Evolutionary conservation across 257 asterid species (phyloP).

Genomic region (Penstemon davidsonii): DNA sequence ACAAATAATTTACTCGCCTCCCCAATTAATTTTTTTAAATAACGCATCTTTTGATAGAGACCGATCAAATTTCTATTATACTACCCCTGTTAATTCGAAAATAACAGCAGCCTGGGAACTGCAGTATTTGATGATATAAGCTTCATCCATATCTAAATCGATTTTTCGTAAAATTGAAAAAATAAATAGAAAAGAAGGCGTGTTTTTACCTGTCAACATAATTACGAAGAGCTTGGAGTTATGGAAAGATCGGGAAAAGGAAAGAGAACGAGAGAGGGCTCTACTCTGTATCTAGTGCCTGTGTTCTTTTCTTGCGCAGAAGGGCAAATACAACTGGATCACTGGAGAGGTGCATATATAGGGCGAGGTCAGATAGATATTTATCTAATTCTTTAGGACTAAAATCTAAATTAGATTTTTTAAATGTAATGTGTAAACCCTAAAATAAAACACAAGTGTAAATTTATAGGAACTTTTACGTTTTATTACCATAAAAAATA

Average conservation of each 20-base stretch:
- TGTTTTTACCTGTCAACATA: slow-evolving; percentile 48
- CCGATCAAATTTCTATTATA: neutral
- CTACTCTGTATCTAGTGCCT: slow-evolving; percentile 36
- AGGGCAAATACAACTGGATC: slow-evolving; percentile 29
- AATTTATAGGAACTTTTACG: no score
- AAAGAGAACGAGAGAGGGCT: slow-evolving; percentile 24
- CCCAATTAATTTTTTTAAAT: neutral
- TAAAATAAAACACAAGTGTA: no score
- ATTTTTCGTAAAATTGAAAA: slow-evolving; percentile 17
- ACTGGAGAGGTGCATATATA: slow-evolving; percentile 32
- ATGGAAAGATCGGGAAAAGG: neutral
- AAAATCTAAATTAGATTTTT: no score
- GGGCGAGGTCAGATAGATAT: slow-evolving; percentile 26
- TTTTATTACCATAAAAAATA: no score
- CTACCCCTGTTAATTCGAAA: slow-evolving; percentile 7
- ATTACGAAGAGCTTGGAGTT: slow-evolving; percentile 15
- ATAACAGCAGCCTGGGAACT: slow-evolving; percentile 13
- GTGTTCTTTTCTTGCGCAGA: slow-evolving; percentile 43
- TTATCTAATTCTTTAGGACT: neutral
- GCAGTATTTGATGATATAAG: neutral
- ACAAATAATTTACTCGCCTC: neutral
- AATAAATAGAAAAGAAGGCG: neutral
- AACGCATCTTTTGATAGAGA: neutral
- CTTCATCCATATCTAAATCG: slow-evolving; percentile 5
- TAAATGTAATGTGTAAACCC: no score